A percentile compares a stretch with the other conserved stretches of the same genome.
These are phyloP conservation scores for Scheffersomyces coipomensis DNA, from an alignment of 805 yeast genomes.

Conservation along the genomic window DNA sequence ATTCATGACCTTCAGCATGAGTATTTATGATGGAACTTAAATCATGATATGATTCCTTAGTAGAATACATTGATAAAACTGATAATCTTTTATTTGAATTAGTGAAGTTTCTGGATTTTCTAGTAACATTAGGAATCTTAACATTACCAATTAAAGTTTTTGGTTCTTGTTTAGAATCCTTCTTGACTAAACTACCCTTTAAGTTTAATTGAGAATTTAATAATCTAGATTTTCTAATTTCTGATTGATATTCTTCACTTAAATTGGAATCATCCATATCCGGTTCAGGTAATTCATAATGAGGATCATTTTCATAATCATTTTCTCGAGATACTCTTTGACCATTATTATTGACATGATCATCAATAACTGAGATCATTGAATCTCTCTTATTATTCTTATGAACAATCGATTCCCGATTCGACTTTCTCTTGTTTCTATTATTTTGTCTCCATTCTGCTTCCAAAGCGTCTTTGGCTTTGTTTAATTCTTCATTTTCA, in stretches of 20 bases:
- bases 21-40: constrained; percentile 40
- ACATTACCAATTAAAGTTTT: constrained; percentile 58
- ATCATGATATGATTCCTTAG: constrained; percentile 63
- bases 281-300: constrained; percentile 37
- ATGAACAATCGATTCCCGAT: constrained; percentile 33
- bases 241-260: constrained; percentile 44
- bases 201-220: constrained; percentile 41
- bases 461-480: constrained; percentile 42
- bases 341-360: constrained; percentile 5
- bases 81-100: constrained; percentile 66
- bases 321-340: constrained; percentile 18
- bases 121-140: constrained; percentile 66
- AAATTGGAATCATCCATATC: constrained; percentile 32
- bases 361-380: constrained; percentile 30
- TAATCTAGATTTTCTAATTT: constrained; percentile 42
- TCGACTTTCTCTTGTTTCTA: constrained; percentile 8
- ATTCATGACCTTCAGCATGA: constrained; percentile 21
- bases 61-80: constrained; percentile 69
- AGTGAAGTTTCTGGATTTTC: constrained; percentile 63
- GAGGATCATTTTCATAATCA: constrained; percentile 12
- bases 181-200: constrained; percentile 20
- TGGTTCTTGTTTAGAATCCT: constrained; percentile 33
- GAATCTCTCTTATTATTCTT: constrained; percentile 28
- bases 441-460: constrained; percentile 9
- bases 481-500: constrained; percentile 45